A percentile compares a stretch with the other conserved stretches of the same genome.
Conservation (phyloP, 331 rosid species). For the Acacia pycnantha region DNA sequence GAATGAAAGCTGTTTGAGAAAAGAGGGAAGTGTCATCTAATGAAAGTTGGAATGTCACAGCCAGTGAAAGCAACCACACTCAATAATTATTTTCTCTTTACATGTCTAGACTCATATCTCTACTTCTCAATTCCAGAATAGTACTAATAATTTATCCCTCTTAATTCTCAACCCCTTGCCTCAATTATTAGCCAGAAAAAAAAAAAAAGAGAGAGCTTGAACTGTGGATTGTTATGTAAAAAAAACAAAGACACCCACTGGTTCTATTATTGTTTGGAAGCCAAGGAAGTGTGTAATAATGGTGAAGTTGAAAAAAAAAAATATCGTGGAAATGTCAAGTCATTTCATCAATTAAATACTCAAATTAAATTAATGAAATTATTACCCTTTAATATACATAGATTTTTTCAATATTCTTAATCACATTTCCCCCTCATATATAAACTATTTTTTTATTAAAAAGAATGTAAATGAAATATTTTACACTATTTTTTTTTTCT, state of each 20-base stretch:
- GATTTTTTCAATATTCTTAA: not conserved
- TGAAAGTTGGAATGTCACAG: not conserved
- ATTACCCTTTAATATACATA: not conserved
- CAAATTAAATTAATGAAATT: not conserved
- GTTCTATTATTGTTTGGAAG: not conserved
- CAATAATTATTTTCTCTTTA: not conserved
- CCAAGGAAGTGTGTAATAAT: not conserved
- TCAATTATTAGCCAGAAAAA: not conserved
- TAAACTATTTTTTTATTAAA: not conserved
- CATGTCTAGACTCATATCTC: not conserved
- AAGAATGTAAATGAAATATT: not conserved
- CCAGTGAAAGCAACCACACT: not conserved
- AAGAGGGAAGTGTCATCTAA: not conserved
- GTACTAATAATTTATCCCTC: no score
- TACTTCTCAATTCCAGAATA: not conserved
- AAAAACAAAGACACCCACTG: not conserved
- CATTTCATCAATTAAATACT: not conserved
- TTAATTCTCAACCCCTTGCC: not conserved
- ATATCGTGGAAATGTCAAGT: not conserved
- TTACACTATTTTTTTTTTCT: not conserved
- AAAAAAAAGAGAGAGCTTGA: not conserved
- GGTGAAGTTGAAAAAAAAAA: not conserved
- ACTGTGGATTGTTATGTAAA: not conserved
- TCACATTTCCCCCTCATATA: not conserved
- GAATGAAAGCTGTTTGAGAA: not conserved